Base-by-base conservation (phyloP, 805 yeast genomes). In the Starmera dryadoides region DNA sequence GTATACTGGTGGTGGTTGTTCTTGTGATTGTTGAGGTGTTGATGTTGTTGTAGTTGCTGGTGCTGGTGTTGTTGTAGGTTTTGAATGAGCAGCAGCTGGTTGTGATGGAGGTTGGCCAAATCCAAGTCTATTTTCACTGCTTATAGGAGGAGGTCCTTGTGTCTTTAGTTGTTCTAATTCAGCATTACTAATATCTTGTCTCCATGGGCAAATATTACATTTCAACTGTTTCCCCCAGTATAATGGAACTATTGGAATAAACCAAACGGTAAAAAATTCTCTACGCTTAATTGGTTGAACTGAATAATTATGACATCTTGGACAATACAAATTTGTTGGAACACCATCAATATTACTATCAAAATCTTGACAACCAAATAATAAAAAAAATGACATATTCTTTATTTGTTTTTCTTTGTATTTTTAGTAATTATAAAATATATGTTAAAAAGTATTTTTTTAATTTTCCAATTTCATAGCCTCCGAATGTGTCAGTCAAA, bases 251-350 rank as follows among this genome's bases (percentile, higher is more conserved):
- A 76, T 49, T 2, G 82, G 82, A 22, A 76, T 59, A 47, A 73
- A 75, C 63, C 74, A 76, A 9, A 76, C 37, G 0, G 79, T 64
- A 29, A 78, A 64, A 51, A 75, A 72, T 48, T 76, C 74, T 45
- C 68, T 69, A 34, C 77, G 62, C 44, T 75, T 69, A 9, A 75
- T 61, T 0, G 81, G 76, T 38, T 60, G 55, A 4, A 75, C 83
- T 21, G 75, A 62, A 41, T 64, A 63, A 51, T 78, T 78, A 48
- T 76, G 80, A 46, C 85, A 78, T 43, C 73, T 68, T 16, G 79
- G 77, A 49, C 85, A 78, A 42, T 67, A 69, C 15, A 62, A 36
- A 6, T 52, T 42, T 19, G 44, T 41, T 3, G 58, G 58, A 26
- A 52, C 45, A 5, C 50, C 51, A 6, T 51, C 52, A 6, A 45